Evolutionary conservation across 2,329 filamentous ascomycete genomes (phyloP).

Genomic region (Tothia fuscella): DNA sequence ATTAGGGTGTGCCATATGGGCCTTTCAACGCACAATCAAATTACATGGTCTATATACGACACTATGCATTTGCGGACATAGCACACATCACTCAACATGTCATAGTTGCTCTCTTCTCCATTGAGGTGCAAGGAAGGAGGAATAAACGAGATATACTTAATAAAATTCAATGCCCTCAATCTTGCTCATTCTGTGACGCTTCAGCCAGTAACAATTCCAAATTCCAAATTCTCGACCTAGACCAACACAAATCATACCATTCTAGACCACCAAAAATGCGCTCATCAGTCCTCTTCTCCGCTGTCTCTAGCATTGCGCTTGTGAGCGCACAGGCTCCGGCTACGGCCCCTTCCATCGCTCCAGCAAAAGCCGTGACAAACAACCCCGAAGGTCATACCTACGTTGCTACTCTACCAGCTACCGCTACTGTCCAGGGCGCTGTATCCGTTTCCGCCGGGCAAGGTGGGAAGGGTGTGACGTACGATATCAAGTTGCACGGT

Average conservation of each 20-base stretch:
- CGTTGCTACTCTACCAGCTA: constrained; percentile 16
- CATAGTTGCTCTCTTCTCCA: no score
- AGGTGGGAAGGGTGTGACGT: constrained; percentile 21
- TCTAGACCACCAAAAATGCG: constrained; percentile 3
- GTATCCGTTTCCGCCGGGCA: neutral
- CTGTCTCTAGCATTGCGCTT: neutral
- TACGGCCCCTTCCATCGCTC: neutral
- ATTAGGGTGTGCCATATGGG: no score
- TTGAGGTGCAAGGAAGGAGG: no score
- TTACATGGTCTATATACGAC: no score
- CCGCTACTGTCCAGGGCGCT: neutral
- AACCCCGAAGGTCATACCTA: constrained; percentile 29
- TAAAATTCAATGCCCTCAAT: neutral
- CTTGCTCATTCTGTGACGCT: no score
- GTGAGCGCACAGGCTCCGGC: neutral
- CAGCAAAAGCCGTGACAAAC: constrained; percentile 23
- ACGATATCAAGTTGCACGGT: constrained; percentile 28
- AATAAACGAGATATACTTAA: no score
- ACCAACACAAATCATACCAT: neutral
- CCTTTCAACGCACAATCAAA: no score
- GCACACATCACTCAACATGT: no score
- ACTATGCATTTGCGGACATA: no score
- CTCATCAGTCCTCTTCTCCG: neutral
- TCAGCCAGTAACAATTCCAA: no score
- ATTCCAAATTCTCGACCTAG: neutral